Evolutionary conservation across 352 stramenopile genomes (phyloP).

Genomic region (Globisporangium acanthophoron): DNA sequence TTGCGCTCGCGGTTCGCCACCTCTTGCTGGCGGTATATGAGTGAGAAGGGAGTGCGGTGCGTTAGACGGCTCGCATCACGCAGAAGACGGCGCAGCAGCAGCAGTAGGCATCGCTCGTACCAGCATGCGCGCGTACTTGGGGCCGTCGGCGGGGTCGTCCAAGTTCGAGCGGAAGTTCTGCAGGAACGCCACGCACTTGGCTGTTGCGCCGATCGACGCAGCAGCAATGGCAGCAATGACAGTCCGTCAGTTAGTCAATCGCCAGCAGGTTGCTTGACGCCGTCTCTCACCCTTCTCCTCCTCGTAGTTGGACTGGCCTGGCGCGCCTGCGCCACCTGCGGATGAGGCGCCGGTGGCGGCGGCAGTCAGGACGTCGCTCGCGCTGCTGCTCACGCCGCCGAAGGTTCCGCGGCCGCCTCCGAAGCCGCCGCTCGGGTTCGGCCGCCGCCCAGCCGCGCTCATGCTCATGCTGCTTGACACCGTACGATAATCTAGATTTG

Average conservation of each 20-base stretch:
- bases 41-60: background rate
- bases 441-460: conserved; percentile 2
- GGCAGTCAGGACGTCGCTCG: conserved; percentile 10
- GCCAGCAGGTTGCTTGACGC: no score
- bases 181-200: conserved; percentile 75
- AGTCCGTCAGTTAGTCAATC: background rate
- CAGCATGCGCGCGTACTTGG: conserved; percentile 81
- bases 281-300: conserved; percentile 41
- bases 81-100: background rate
- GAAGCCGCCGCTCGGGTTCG: conserved; percentile 6
- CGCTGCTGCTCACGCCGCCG: conserved; percentile 6
- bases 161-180: conserved; percentile 71
- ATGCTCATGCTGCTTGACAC: background rate
- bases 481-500: no score
- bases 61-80: no score
- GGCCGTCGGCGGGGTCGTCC: conserved; percentile 45
- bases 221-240: background rate
- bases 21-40: conserved; percentile 51
- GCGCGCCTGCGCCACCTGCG: conserved; percentile 1
- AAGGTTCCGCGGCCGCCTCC: conserved; percentile 7
- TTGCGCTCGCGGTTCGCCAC: conserved; percentile 82
- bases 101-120: conserved; percentile 16
- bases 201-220: conserved; percentile 18
- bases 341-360: background rate
- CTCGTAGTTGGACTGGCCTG: conserved; percentile 31